phyloP scores from a whole-genome alignment of 2,329 filamentous ascomycete species.

The Septoria petroselini region DNA sequence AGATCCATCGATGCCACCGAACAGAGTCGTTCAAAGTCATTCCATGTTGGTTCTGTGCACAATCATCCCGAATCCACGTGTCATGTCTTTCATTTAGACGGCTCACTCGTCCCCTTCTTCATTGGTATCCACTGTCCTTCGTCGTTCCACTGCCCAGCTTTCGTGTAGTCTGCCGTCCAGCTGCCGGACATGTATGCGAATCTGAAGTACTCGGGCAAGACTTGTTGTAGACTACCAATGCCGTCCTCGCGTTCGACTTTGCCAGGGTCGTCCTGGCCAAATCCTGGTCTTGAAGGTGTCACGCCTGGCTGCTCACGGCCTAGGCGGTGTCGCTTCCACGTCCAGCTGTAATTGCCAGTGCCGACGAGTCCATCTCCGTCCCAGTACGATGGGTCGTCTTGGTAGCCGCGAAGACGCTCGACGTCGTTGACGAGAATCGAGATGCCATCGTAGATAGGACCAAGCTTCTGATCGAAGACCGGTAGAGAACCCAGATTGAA shows the following conservation, averaged over 20 bases:
- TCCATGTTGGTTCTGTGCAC: too few relatives aligned
- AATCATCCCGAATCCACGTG: too few relatives aligned
- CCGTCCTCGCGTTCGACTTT: constrained; percentile 3
- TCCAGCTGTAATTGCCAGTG: constrained; percentile 34
- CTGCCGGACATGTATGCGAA: constrained; percentile 71
- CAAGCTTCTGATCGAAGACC: constrained; percentile 42
- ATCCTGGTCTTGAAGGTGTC: constrained; percentile 1
- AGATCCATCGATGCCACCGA: too few relatives aligned
- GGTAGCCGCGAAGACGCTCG: constrained; percentile 70
- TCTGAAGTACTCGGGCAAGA: constrained; percentile 67
- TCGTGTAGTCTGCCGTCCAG: constrained; percentile 66
- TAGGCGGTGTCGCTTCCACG: constrained; percentile 35
- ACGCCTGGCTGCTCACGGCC: constrained; percentile 12
- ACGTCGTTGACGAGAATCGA: constrained; percentile 83
- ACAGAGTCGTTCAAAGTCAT: too few relatives aligned
- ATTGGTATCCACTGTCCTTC: constrained; percentile 66
- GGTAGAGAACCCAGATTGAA: constrained; percentile 55
- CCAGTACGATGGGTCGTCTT: constrained; percentile 54
- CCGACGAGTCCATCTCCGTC: constrained; percentile 35
- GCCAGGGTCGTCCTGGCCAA: background rate
- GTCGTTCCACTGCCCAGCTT: constrained; percentile 66
- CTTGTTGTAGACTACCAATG: constrained; percentile 38
- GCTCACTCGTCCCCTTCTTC: constrained; percentile 54
- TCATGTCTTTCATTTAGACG: background rate
- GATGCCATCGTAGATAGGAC: constrained; percentile 63